Evolutionary conservation across 768 basidiomycete species (phyloP).

Genomic region (Rhodotorula babjevae): DNA sequence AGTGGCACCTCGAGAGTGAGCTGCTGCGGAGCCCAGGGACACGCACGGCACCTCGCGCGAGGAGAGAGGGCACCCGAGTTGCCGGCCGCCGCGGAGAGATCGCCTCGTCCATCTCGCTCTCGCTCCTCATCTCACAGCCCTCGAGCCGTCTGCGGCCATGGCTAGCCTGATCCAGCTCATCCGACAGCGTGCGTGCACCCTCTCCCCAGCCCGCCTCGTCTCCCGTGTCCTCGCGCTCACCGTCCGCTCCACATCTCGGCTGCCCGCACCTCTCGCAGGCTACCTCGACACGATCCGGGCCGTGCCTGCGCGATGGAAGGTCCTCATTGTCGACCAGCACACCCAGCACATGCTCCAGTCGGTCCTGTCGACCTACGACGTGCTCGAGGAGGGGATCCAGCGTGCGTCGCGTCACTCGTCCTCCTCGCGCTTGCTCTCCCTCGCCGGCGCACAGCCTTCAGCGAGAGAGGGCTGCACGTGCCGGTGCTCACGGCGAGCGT

Average conservation of each 20-base stretch:
- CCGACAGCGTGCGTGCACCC: constrained; percentile 3
- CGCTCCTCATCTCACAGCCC: no score
- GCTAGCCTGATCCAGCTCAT: constrained; percentile 6
- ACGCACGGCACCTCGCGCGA: no score
- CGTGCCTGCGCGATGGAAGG: constrained; percentile 84
- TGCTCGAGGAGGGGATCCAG: constrained; percentile 92
- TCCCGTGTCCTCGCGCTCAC: not conserved
- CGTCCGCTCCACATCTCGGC: not conserved
- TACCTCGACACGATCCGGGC: constrained; percentile 83
- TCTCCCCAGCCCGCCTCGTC: not conserved
- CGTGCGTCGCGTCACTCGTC: constrained; percentile 57
- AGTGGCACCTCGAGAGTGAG: no score
- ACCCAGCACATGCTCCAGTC: constrained; percentile 75
- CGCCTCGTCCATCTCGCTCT: not conserved
- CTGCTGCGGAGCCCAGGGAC: no score
- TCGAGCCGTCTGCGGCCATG: not conserved
- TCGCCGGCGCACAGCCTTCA: no score
- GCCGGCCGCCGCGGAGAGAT: no score
- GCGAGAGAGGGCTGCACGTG: no score
- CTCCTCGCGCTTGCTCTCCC: not conserved
- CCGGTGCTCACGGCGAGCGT: no score
- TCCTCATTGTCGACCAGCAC: constrained; percentile 90
- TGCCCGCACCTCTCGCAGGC: constrained; percentile 52
- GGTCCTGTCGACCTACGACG: constrained; percentile 87
- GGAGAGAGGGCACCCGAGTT: no score